Conservation (phyloP, 2,329 filamentous ascomycete species). For the Exserohilum rostratum region DNA sequence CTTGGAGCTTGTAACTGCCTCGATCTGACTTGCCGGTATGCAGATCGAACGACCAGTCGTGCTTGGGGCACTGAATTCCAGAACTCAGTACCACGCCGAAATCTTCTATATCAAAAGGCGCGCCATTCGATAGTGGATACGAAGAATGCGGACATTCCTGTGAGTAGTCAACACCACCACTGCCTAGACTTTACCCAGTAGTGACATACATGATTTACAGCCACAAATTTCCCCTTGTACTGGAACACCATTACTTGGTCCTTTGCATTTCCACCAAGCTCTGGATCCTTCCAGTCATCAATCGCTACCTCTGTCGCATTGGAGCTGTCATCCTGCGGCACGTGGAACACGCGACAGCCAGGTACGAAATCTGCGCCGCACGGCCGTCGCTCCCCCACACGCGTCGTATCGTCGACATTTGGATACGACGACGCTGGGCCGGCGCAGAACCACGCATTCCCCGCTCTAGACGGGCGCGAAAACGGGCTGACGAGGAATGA, state of each 20-base stretch:
- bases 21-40: conserved; percentile 67
- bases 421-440: conserved; percentile 29
- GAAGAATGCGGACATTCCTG: conserved; percentile 68
- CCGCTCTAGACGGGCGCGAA: conserved; percentile 25
- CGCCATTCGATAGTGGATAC: conserved; percentile 68
- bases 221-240: conserved; percentile 68
- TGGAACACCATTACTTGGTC: conserved; percentile 71
- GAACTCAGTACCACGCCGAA: conserved; percentile 69
- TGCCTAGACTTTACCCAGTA: too few relatives aligned
- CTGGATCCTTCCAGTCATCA: conserved; percentile 35
- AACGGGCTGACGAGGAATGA: conserved; percentile 31
- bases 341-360: conserved; percentile 34
- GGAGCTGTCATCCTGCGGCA: conserved; percentile 30
- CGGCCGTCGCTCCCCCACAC: conserved; percentile 23
- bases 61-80: conserved; percentile 70
- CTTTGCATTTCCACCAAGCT: conserved; percentile 37
- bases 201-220: conserved; percentile 66
- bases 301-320: conserved; percentile 24
- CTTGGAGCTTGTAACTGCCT: conserved; percentile 64
- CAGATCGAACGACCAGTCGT: conserved; percentile 74
- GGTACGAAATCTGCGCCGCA: conserved; percentile 21
- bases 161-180: background rate
- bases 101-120: conserved; percentile 73
- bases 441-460: conserved; percentile 33
- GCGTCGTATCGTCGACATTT: conserved; percentile 17